These are phyloP conservation scores for Spergularia bocconei DNA, from an alignment of 148 eudicot species.

Conservation along the genomic window DNA sequence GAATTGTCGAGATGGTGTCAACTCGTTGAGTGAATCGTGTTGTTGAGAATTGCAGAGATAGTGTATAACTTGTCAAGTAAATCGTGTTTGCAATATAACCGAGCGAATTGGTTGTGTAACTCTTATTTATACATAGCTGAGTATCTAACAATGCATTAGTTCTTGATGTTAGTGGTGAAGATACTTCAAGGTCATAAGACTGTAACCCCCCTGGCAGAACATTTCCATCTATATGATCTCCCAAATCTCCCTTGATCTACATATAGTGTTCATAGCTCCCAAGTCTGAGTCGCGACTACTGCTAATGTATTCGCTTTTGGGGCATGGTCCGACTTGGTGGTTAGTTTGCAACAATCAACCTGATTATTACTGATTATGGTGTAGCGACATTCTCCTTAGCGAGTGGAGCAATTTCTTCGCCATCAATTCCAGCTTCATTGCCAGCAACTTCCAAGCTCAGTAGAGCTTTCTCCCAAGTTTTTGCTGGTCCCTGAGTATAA, in stretches of 20 bases:
- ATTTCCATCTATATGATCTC: no score
- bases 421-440: slow-evolving; percentile 66
- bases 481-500: slow-evolving; percentile 66
- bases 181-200: no score
- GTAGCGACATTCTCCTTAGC: slow-evolving; percentile 78
- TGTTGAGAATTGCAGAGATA: no score
- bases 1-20: no score
- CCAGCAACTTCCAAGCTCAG: slow-evolving; percentile 58
- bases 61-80: no score
- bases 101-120: no score
- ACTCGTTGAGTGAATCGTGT: no score
- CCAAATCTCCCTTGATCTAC: not conserved
- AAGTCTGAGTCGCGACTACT: not conserved
- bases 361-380: slow-evolving; percentile 14
- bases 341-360: not conserved
- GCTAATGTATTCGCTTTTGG: not conserved
- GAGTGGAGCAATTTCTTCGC: slow-evolving; percentile 77
- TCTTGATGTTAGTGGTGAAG: no score
- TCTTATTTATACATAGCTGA: no score
- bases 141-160: no score
- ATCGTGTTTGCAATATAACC: no score
- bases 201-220: no score
- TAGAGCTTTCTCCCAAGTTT: slow-evolving; percentile 69
- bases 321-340: not conserved
- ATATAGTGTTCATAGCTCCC: not conserved